Base-by-base conservation (phyloP, 177 flowering plant genomes). In the Vitis hybrid region DNA sequence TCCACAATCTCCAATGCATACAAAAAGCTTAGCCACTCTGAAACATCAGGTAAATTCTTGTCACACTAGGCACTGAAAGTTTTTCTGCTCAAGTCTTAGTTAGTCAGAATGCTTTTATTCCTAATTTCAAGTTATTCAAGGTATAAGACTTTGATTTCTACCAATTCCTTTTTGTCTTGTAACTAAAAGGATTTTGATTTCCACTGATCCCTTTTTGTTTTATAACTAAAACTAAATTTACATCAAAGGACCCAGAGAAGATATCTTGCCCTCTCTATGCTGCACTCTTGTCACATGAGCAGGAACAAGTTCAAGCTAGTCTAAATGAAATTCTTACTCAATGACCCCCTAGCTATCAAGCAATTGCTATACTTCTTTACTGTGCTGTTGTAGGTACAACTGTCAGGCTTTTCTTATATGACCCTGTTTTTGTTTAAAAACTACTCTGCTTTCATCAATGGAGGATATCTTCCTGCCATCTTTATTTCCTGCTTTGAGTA, bases 1-100 rank as follows among this genome's bases (percentile, higher is more conserved):
- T 70, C 97, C 98, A 16, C 98, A 93, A 71, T 93, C 98, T 75
- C 97, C 98, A 53, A 91, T 93, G 98, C 98, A 92, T 68, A 92
- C 98, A 66, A 92, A 90, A 74, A 92, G 94, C 77, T 84, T 92
- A 68, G 94, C 96, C 70, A 90, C 98, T 50, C 79, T 92, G 75
- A 92, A 90, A 74, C 98, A 92, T 71, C 97, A 91, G 91, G 98
- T 90, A 79, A 58, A 13, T 6, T 29, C 29, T 26, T 26, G 29
- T 26, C 29, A 26, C 29, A 48, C 15, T 8, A 51, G 13, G 50
- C 12, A 14, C 50, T 49, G 54, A 16, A 4, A 34, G 9, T 54
- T 52, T n/a, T 1, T 26, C 48, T 60, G 10, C 14, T 63, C 13
- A 14, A 3, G 55, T 14, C 22, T 48, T 6, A 5, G 22, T 7